Percentiles rank a stretch among this genome's conserved stretches.
phyloP scores from a whole-genome alignment of 768 basidiomycete genomes.

The Lentinula boryana region DNA sequence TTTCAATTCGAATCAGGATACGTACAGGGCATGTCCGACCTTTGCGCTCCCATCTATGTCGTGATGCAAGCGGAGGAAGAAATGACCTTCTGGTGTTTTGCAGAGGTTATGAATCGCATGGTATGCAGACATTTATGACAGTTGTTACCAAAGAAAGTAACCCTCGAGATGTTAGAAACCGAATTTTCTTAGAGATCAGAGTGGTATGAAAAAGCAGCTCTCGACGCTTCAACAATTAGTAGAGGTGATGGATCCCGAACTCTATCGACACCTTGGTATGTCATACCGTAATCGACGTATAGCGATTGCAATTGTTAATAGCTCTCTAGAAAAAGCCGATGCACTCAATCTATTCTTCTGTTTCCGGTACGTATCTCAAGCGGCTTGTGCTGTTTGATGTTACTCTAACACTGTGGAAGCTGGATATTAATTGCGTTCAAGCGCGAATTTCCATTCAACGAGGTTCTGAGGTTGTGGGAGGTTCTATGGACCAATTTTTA shows the following conservation, averaged over 20 bases:
- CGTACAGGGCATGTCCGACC: slow-evolving; percentile 98
- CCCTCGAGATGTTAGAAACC: slow-evolving; percentile 52
- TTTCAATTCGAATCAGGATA: slow-evolving; percentile 53
- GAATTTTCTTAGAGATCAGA: slow-evolving; percentile 95
- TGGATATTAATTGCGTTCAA: slow-evolving; percentile 95
- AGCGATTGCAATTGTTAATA: not conserved
- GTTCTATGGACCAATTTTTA: slow-evolving; percentile 91
- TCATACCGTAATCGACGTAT: not conserved
- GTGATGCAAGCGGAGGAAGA: slow-evolving; percentile 87
- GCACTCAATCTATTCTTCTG: slow-evolving; percentile 95
- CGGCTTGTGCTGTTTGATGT: not conserved
- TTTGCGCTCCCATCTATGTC: slow-evolving; percentile 90
- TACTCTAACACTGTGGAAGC: slow-evolving; percentile 27
- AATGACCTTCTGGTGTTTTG: slow-evolving; percentile 95
- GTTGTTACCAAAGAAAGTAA: slow-evolving; percentile 3
- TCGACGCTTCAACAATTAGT: slow-evolving; percentile 87
- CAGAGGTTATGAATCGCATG: slow-evolving; percentile 93
- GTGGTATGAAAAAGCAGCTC: slow-evolving; percentile 95
- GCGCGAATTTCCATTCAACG: slow-evolving; percentile 91
- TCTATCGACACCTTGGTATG: slow-evolving; percentile 85
- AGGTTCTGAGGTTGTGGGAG: slow-evolving; percentile 91
- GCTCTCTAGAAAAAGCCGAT: slow-evolving; percentile 67
- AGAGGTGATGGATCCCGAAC: slow-evolving; percentile 89
- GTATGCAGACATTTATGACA: slow-evolving; percentile 34
- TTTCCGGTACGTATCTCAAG: slow-evolving; percentile 65